phyloP scores from a whole-genome alignment of 257 asterid species.

The Pogostemon cablin region DNA sequence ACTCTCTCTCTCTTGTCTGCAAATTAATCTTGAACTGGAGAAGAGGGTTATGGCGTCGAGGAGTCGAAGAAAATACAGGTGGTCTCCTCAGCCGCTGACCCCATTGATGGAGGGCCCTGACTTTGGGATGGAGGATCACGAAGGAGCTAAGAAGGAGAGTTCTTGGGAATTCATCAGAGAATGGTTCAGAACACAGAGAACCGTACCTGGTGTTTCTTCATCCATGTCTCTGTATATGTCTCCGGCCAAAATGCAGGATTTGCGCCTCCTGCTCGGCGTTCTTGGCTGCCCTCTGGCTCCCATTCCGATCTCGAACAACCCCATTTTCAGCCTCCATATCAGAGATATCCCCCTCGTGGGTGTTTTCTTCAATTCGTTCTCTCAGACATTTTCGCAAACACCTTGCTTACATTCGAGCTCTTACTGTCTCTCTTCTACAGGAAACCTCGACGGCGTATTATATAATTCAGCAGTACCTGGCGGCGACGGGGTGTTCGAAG shows the following conservation, averaged over 20 bases:
- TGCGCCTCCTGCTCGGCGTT: constrained; percentile 77
- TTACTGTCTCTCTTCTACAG: constrained; percentile 28
- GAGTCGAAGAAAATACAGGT: constrained; percentile 53
- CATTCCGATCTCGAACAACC: constrained; percentile 56
- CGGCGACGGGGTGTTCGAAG: constrained; percentile 73
- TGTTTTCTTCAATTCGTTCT: not conserved
- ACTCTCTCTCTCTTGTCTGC: not conserved
- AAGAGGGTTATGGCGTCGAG: constrained; percentile 42
- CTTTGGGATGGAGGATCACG: constrained; percentile 54
- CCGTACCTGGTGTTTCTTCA: constrained; percentile 35
- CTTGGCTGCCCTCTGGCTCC: constrained; percentile 88
- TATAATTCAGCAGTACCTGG: constrained; percentile 75
- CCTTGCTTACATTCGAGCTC: not conserved
- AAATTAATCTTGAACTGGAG: not conserved
- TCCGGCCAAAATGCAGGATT: constrained; percentile 57
- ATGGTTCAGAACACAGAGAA: constrained; percentile 62
- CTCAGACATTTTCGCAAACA: constrained; percentile 13
- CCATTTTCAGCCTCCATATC: constrained; percentile 49
- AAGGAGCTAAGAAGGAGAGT: constrained; percentile 54
- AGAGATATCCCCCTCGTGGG: constrained; percentile 71
- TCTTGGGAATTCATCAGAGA: constrained; percentile 80
- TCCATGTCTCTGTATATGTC: constrained; percentile 39
- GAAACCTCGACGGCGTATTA: constrained; percentile 71
- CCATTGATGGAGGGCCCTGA: constrained; percentile 91
- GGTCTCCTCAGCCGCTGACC: constrained; percentile 74